These are phyloP conservation scores for Pythium sp. DNA, from an alignment of 352 stramenopile genomes.

Conservation along the genomic window DNA sequence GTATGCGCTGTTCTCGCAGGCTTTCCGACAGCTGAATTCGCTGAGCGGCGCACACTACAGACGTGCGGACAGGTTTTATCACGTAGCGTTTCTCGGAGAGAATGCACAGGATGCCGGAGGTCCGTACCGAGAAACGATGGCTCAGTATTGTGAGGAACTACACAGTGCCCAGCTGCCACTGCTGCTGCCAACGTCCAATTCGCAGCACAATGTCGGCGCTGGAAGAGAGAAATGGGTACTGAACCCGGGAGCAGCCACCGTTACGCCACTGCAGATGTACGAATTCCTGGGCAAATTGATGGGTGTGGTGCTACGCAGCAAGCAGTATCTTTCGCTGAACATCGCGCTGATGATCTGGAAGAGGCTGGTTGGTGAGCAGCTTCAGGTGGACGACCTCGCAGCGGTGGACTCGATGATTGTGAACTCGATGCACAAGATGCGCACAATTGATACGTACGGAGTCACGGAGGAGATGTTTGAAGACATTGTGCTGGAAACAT, in stretches of 20 bases:
- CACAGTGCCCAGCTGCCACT: constrained; percentile 84
- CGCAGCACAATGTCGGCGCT: constrained; percentile 83
- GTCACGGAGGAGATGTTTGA: constrained; percentile 87
- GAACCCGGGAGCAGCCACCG: constrained; percentile 67
- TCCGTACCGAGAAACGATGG: constrained; percentile 84
- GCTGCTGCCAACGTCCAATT: constrained; percentile 88
- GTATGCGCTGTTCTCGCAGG: constrained; percentile 80
- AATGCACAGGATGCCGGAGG: constrained; percentile 83
- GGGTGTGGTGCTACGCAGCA: constrained; percentile 81
- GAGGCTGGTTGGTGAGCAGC: constrained; percentile 67
- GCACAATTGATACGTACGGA: constrained; percentile 70
- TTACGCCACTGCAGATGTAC: constrained; percentile 73
- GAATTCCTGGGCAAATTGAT: constrained; percentile 93
- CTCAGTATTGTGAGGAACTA: constrained; percentile 79
- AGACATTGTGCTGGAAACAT: constrained; percentile 90
- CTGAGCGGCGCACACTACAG: constrained; percentile 67
- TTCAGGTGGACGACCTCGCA: constrained; percentile 79
- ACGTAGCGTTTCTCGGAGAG: constrained; percentile 84
- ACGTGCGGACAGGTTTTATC: constrained; percentile 70
- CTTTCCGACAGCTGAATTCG: constrained; percentile 74
- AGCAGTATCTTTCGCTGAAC: constrained; percentile 87
- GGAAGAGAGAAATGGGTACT: constrained; percentile 90
- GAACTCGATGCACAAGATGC: constrained; percentile 86
- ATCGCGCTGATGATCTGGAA: constrained; percentile 91
- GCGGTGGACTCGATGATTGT: constrained; percentile 84